These are phyloP conservation scores for Hygrophoropsis aurantiaca DNA, from an alignment of 768 basidiomycete genomes.

Conservation along the genomic window DNA sequence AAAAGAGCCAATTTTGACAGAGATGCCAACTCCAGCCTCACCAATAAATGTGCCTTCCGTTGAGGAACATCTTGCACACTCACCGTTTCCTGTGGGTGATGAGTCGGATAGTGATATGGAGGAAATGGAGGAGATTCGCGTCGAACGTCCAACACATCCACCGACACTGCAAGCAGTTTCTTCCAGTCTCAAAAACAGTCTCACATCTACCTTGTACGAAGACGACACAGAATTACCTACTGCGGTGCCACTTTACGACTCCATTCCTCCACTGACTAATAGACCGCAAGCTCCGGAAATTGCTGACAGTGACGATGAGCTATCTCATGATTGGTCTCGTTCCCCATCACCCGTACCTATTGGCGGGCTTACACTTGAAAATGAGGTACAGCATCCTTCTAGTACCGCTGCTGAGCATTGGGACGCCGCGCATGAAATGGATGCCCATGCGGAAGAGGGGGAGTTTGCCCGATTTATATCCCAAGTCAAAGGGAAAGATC, in stretches of 20 bases:
- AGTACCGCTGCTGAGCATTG: slow-evolving; percentile 46
- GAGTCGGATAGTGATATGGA: slow-evolving; percentile 41
- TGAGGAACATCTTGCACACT: no score
- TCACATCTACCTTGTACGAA: no score
- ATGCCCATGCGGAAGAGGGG: slow-evolving; percentile 72
- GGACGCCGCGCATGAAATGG: slow-evolving; percentile 88
- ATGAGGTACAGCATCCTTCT: slow-evolving; percentile 9
- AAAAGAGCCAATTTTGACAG: no score
- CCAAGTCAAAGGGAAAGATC: slow-evolving; percentile 82
- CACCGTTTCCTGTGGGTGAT: no score
- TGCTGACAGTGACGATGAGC: slow-evolving; percentile 24
- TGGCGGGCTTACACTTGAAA: not conserved
- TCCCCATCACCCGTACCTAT: slow-evolving; percentile 32
- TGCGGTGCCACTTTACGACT: no score
- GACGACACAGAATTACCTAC: no score
- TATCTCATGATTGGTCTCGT: slow-evolving; percentile 37
- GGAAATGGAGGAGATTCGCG: slow-evolving; percentile 32
- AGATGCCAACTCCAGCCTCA: no score
- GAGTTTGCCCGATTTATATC: slow-evolving; percentile 94
- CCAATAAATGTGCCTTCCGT: no score
- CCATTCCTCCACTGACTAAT: no score
- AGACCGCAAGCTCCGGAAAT: slow-evolving; percentile 5
- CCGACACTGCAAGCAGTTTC: no score
- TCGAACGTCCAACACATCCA: no score
- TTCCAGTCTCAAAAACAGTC: no score